Evolutionary conservation across 2,329 filamentous ascomycete species (phyloP).

Genomic region (Fusarium austroafricanum): DNA sequence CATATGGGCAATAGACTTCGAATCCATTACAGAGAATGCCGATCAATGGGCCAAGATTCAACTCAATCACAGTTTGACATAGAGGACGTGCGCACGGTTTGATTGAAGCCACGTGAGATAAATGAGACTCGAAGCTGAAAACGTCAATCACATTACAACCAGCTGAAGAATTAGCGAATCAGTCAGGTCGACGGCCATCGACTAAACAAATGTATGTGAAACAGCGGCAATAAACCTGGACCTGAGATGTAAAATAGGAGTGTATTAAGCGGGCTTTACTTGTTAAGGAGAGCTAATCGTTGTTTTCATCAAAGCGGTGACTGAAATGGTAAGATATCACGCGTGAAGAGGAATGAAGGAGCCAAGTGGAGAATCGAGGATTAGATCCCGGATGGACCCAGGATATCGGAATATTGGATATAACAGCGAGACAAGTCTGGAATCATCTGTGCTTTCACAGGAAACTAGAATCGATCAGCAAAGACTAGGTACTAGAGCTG

Average conservation of each 20-base stretch:
- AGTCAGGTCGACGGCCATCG: neutral
- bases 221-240: slow-evolving; percentile 3
- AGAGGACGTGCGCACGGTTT: neutral
- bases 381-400: neutral
- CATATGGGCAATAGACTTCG: neutral
- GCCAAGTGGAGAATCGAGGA: slow-evolving; percentile 20
- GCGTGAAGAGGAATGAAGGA: slow-evolving; percentile 29
- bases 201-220: neutral
- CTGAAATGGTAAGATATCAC: slow-evolving; percentile 17
- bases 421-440: slow-evolving; percentile 2
- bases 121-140: slow-evolving; percentile 4
- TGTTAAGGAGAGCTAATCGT: neutral
- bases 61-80: neutral
- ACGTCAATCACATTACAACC: neutral
- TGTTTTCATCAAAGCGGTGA: slow-evolving; percentile 6
- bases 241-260: neutral
- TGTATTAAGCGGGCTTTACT: neutral
- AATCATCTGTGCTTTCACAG: neutral
- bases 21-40: neutral
- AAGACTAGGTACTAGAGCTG: neutral
- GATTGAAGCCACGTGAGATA: neutral
- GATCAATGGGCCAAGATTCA: neutral
- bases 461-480: slow-evolving; percentile 1
- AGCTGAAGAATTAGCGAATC: neutral
- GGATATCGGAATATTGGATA: slow-evolving; percentile 12